Evolutionary conservation across 371 early-diverging fungal species (phyloP), one percentile per base, ranked within the genome.

Genomic region (Chytridiales sp.): DNA sequence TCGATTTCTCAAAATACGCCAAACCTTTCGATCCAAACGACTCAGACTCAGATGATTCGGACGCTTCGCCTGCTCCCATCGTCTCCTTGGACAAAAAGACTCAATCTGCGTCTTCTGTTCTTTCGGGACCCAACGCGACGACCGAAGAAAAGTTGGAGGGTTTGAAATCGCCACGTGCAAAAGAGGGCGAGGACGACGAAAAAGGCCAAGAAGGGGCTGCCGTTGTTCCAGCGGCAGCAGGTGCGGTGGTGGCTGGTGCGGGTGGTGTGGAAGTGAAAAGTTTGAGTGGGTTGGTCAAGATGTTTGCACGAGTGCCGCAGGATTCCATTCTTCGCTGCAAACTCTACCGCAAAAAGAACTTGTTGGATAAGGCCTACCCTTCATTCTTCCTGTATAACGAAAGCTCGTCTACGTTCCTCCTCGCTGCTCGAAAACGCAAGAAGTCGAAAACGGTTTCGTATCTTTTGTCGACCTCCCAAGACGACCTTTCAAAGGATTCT

Each of bases 311-410:
- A 9, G 38, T 80, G 11, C 64, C 64, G 1, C 39, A 47, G 34
- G 74, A 73, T 11, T 57, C 49, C 38, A 63, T 78, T 26, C 66
- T 80, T 13, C 67, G 74, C 15, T 80, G 81, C 64, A 66, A 66
- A 21, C 62, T 80, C 17, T 61, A 58, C 30, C 72, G 81, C 36
- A 73, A 74, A 51, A 75, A 67, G 38, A 75, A 67, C 39, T 22
- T 75, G 1, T 56, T 75, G 8, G 76, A 73, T 51, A 73, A 75
- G 42, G 53, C 70, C 4, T 56, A 70, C 55, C 78, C 81, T 15
- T 69, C 70, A 15, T 80, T 72, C 64, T 68, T 64, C 47, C 62
- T 80, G 5, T 68, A 72, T 64, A 78, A 78, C 61, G 77, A 80
- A 53, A 57, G 62, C 8, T 69, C 76, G 54, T 73, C 78, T 41